Percentiles rank a stretch among this genome's conserved stretches.
phyloP scores from a whole-genome alignment of 2,329 filamentous ascomycete species.

The Sporothrix pseudoabietina region DNA sequence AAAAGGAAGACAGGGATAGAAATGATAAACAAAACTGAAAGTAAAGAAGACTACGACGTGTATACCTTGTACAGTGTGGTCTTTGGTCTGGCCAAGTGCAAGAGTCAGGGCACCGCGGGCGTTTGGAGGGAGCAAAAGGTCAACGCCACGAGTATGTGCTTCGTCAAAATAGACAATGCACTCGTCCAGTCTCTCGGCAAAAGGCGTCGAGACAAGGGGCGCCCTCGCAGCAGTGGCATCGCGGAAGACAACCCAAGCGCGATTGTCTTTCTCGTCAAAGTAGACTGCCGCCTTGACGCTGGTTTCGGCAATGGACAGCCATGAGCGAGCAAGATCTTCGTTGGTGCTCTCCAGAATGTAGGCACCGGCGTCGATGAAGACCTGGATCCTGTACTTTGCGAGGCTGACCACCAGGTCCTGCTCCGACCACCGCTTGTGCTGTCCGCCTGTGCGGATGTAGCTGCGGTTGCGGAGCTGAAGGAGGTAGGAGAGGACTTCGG shows the following conservation, averaged over 20 bases:
- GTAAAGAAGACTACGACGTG: neutral
- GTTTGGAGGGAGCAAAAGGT: slow-evolving; percentile 55
- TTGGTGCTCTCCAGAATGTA: slow-evolving; percentile 54
- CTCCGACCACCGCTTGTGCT: slow-evolving; percentile 48
- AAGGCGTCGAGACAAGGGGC: slow-evolving; percentile 57
- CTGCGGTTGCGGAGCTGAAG: slow-evolving; percentile 54
- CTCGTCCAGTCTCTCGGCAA: slow-evolving; percentile 53
- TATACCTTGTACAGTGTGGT: slow-evolving; percentile 62
- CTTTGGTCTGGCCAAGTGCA: slow-evolving; percentile 60
- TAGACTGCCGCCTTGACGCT: slow-evolving; percentile 39
- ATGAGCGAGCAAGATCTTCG: slow-evolving; percentile 3
- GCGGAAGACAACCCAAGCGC: slow-evolving; percentile 29
- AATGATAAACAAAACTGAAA: neutral
- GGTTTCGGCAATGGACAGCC: neutral
- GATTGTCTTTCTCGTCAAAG: slow-evolving; percentile 38
- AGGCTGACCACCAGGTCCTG: slow-evolving; percentile 49
- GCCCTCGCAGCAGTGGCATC: slow-evolving; percentile 33
- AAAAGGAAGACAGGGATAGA: neutral
- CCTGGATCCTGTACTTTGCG: slow-evolving; percentile 44
- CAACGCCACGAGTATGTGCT: slow-evolving; percentile 62
- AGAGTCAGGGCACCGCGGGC: slow-evolving; percentile 59
- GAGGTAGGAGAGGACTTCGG: slow-evolving; percentile 62
- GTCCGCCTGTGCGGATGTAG: slow-evolving; percentile 47
- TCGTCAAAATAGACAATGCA: slow-evolving; percentile 64
- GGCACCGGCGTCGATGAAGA: slow-evolving; percentile 67